phyloP scores from a whole-genome alignment of 768 basidiomycete genomes.

The Lepiota subincarnata region DNA sequence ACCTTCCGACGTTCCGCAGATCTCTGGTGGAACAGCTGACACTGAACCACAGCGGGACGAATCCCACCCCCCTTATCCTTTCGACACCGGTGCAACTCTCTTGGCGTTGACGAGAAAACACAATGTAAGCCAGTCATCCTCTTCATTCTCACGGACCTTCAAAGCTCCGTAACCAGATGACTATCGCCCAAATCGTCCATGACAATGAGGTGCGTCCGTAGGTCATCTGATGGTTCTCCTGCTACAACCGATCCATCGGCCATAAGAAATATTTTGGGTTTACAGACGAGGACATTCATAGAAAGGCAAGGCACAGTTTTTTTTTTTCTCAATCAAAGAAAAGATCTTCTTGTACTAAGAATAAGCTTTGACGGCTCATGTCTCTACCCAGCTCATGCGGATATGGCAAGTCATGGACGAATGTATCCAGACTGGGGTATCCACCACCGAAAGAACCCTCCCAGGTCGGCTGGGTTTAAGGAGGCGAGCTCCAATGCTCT shows the following conservation, averaged over 20 bases:
- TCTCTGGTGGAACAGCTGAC: constrained; percentile 2
- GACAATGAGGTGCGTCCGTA: constrained; percentile 66
- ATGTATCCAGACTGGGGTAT: constrained; percentile 84
- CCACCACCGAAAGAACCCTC: constrained; percentile 70
- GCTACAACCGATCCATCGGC: background rate
- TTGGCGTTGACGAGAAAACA: constrained; percentile 73
- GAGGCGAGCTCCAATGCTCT: constrained; percentile 84
- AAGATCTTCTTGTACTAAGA: background rate
- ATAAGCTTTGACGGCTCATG: background rate
- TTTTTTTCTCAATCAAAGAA: background rate
- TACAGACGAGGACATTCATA: constrained; percentile 67
- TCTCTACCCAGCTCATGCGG: constrained; percentile 44
- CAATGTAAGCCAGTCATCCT: constrained; percentile 53
- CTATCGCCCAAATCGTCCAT: constrained; percentile 90
- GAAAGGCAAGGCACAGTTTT: constrained; percentile 45
- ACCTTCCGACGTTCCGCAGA: constrained; percentile 21
- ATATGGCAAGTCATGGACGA: constrained; percentile 94
- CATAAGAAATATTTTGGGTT: constrained; percentile 61
- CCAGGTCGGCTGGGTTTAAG: constrained; percentile 82
- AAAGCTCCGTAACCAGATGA: constrained; percentile 51
- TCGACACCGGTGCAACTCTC: constrained; percentile 71
- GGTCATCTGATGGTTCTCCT: background rate
- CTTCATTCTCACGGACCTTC: constrained; percentile 3
- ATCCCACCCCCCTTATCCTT: constrained; percentile 78
- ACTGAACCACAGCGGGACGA: constrained; percentile 15